Evolutionary conservation across 2,329 filamentous ascomycete species (phyloP).

Genomic region (Monascus ruber): DNA sequence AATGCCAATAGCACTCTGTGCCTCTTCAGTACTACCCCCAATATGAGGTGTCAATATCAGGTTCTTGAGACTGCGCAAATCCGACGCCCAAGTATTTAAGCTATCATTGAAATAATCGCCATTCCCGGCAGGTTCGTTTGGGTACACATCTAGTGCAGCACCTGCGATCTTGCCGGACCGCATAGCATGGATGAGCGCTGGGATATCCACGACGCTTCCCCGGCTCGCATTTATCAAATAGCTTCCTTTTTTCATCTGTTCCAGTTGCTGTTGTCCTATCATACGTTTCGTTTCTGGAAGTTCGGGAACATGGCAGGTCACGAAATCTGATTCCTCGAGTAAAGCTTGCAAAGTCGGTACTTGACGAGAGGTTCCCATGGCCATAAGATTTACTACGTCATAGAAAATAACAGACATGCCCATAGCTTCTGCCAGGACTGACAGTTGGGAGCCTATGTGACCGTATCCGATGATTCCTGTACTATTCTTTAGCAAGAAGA

Average conservation of each 20-base stretch:
- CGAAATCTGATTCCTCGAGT: constrained; percentile 72
- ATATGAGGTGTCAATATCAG: constrained; percentile 94
- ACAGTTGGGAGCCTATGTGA: constrained; percentile 92
- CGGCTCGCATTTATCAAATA: constrained; percentile 96
- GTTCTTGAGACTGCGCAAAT: constrained; percentile 76
- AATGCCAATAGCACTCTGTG: constrained; percentile 87
- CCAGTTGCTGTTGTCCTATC: constrained; percentile 69
- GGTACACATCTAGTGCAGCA: constrained; percentile 93
- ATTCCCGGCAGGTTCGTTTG: constrained; percentile 84
- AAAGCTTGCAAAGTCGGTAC: constrained; percentile 67
- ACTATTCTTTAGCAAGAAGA: background rate
- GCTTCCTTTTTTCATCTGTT: constrained; percentile 80
- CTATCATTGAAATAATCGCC: constrained; percentile 85
- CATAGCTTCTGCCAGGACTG: constrained; percentile 91
- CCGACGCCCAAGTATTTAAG: constrained; percentile 75
- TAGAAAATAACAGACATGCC: constrained; percentile 98
- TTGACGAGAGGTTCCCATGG: constrained; percentile 75
- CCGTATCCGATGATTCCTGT: constrained; percentile 87
- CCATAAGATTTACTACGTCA: constrained; percentile 90
- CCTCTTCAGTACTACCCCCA: constrained; percentile 94
- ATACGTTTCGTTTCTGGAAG: constrained; percentile 85
- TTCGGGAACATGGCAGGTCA: constrained; percentile 91
- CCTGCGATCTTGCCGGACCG: constrained; percentile 78
- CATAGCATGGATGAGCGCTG: constrained; percentile 79
- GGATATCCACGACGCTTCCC: constrained; percentile 87